phyloP scores from a whole-genome alignment of 306 rosid genomes.

The Cicer yamashitae region DNA sequence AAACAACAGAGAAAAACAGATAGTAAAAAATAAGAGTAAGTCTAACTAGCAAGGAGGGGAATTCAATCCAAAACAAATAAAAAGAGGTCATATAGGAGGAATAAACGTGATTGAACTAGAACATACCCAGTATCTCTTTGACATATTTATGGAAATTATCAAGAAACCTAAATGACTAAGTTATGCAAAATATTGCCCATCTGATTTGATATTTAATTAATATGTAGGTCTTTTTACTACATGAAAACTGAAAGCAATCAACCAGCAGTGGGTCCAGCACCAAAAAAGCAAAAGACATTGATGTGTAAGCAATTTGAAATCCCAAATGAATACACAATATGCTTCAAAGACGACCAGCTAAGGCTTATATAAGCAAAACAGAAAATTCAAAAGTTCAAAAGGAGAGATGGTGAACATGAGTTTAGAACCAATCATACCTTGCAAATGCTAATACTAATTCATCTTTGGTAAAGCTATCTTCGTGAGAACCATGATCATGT shows the following conservation, averaged over 20 bases:
- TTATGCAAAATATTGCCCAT: constrained; percentile 30
- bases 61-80: constrained; percentile 34
- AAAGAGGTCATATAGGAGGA: background rate
- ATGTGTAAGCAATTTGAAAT: constrained; percentile 26
- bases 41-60: constrained; percentile 30
- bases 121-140: constrained; percentile 17
- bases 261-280: background rate
- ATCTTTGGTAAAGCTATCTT: constrained; percentile 64
- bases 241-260: constrained; percentile 39
- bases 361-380: background rate
- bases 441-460: constrained; percentile 61
- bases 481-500: constrained; percentile 62
- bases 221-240: constrained; percentile 27
- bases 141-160: constrained; percentile 7
- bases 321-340: background rate
- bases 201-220: constrained; percentile 29
- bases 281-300: constrained; percentile 25
- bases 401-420: constrained; percentile 9
- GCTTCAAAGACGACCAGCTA: constrained; percentile 14
- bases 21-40: background rate
- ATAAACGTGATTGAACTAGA: background rate
- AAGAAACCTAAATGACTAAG: background rate
- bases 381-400: constrained; percentile 2
- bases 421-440: constrained; percentile 48
- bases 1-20: constrained; percentile 8